Conservation (phyloP, 345 rosid genomes). For the Hevea brasiliensis region DNA sequence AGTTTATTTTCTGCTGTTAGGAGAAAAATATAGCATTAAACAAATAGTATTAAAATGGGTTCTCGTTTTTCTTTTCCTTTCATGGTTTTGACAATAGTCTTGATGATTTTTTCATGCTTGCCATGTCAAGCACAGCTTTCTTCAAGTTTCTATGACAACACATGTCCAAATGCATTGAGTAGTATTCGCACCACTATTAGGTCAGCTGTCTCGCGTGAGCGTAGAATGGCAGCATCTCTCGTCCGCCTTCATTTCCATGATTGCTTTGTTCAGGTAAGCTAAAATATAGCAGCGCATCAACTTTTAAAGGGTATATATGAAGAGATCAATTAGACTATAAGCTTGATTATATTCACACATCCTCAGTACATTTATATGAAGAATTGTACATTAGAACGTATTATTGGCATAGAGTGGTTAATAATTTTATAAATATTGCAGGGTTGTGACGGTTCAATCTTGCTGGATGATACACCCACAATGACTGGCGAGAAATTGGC, state of each 20-base stretch:
- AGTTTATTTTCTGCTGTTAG: not conserved
- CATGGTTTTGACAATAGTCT: not conserved
- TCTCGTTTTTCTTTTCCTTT: not conserved
- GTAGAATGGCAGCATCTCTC: slow-evolving; percentile 63
- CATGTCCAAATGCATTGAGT: slow-evolving; percentile 46
- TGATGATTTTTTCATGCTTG: not conserved
- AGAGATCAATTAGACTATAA: too few relatives aligned
- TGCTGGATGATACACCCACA: slow-evolving; percentile 10
- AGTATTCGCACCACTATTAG: slow-evolving; percentile 40
- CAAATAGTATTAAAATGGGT: not conserved
- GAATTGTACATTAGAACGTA: too few relatives aligned
- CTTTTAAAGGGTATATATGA: too few relatives aligned
- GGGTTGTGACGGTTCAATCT: slow-evolving; percentile 10
- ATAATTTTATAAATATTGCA: not conserved
- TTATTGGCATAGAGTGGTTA: too few relatives aligned
- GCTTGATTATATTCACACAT: too few relatives aligned
- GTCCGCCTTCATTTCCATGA: slow-evolving; percentile 68
- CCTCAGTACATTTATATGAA: not conserved
- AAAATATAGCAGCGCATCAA: too few relatives aligned
- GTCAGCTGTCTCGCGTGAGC: slow-evolving; percentile 33
- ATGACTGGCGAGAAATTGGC: slow-evolving; percentile 8
- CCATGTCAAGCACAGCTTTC: slow-evolving; percentile 45
- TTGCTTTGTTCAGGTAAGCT: slow-evolving; percentile 41
- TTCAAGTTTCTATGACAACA: slow-evolving; percentile 44
- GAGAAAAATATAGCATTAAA: too few relatives aligned